Conservation (phyloP, 768 basidiomycete species). For the Lactifluus piperatus region DNA sequence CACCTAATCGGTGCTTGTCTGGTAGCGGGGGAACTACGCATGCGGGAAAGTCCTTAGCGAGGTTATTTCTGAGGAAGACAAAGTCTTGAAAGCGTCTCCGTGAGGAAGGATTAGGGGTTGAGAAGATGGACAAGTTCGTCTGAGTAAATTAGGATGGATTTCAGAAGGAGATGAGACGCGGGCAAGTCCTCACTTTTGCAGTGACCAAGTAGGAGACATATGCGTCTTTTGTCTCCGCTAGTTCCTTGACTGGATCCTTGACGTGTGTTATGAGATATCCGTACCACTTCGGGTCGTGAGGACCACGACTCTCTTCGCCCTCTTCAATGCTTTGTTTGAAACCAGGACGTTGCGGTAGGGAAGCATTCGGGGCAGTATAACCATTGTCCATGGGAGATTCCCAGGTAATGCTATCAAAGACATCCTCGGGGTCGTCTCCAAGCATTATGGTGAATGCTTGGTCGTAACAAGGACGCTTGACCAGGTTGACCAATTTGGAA, state of each 20-base stretch:
- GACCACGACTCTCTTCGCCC: slow-evolving; percentile 50
- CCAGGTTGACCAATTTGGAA: background rate
- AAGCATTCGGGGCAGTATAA: slow-evolving; percentile 35
- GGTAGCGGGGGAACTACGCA: slow-evolving; percentile 97
- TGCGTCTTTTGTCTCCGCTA: slow-evolving; percentile 94
- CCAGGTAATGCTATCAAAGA: slow-evolving; percentile 90
- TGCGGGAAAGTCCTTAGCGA: slow-evolving; percentile 88
- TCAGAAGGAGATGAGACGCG: background rate
- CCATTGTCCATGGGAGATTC: slow-evolving; percentile 57
- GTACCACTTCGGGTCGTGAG: slow-evolving; percentile 86
- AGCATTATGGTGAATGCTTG: slow-evolving; percentile 50
- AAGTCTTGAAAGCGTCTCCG: slow-evolving; percentile 96
- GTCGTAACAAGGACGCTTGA: background rate
- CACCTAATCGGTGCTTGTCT: slow-evolving; percentile 93
- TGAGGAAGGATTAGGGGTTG: slow-evolving; percentile 59
- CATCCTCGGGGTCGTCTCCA: slow-evolving; percentile 71
- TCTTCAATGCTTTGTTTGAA: slow-evolving; percentile 76
- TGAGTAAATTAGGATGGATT: slow-evolving; percentile 26
- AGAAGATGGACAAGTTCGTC: slow-evolving; percentile 89
- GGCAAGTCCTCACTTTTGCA: slow-evolving; percentile 57
- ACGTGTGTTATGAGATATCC: slow-evolving; percentile 77
- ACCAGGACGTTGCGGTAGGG: slow-evolving; percentile 51
- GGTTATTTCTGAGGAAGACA: slow-evolving; percentile 82
- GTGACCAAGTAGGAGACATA: slow-evolving; percentile 92
- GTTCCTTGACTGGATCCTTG: slow-evolving; percentile 89